Evolutionary conservation across 164 flowering plant genomes (phyloP).

Genomic region (Vitis rupestris): DNA sequence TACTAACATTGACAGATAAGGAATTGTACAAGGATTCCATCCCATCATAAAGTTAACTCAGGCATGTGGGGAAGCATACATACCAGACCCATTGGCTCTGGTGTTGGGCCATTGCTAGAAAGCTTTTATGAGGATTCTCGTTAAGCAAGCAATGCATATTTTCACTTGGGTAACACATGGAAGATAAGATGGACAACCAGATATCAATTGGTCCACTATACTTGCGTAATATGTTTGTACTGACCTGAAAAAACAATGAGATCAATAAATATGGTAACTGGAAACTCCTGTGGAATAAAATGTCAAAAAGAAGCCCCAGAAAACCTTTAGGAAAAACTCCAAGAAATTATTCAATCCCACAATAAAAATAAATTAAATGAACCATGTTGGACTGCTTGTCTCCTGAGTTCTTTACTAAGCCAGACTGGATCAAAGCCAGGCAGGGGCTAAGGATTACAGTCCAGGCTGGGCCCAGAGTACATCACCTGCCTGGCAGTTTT

Average conservation of each 20-base stretch:
- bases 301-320: neutral
- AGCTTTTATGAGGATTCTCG: conserved; percentile 56
- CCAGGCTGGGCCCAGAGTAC: no score
- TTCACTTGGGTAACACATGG: conserved; percentile 23
- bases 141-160: conserved; percentile 53
- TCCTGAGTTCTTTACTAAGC: no score
- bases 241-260: conserved; percentile 44
- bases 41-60: no score
- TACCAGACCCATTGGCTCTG: conserved; percentile 95
- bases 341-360: no score
- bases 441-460: no score
- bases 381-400: no score
- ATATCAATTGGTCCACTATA: conserved; percentile 85
- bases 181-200: conserved; percentile 59
- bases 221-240: conserved; percentile 77
- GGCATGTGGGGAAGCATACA: conserved; percentile 7
- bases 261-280: neutral
- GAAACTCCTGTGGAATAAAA: neutral
- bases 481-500: no score
- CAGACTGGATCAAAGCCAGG: no score
- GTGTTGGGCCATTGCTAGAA: conserved; percentile 85
- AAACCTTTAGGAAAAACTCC: no score
- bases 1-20: neutral
- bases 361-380: no score
- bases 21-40: neutral